Base-by-base conservation (phyloP, 2,329 filamentous ascomycete genomes). In the Zymoseptoria crescenta region DNA sequence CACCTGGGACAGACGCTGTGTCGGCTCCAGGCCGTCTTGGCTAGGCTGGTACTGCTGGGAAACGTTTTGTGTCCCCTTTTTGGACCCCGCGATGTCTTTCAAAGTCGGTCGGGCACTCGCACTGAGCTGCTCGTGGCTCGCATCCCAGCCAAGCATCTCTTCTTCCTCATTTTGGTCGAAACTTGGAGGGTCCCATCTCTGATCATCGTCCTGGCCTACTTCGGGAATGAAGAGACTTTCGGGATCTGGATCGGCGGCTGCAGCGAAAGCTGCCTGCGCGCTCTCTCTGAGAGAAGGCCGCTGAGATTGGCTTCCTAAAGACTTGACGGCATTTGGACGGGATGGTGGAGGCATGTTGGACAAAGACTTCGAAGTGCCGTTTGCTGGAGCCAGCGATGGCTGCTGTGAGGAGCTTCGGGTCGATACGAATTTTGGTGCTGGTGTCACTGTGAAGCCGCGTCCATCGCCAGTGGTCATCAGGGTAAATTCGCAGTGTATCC, bases 391-490 rank as follows among this genome's bases (percentile, higher is more conserved):
- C 19, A 55, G 50, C 19, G 68, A 67, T 30, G 68, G 59, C 61
- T 69, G 68, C 30, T 63, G 56, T n/a, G 67, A 69, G 6, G 64
- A 62, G 24, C 59, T 63, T 55, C 73, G 54, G 70, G 74, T 61
- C 69, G 73, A 60, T 68, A 73, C 55, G 70, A 75, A 58, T 74
- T 78, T 56, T 73, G 76, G 60, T 50, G 62, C 67, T 13, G 63
- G 68, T 51, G 67, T 65, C 16, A 63, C 69, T 4, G 77, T 74
- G 4, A 71, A 67, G 16, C 72, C 76, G 28, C 70, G 74, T 63
- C 76, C 75, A 56, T 91, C 87, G 13, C 88, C 89, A 8, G 88
- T 84, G 0, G 89, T 93, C 88, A 91, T 92, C 61, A 93, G 80
- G 50, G 91, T 87, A 66, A 91, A 92, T 64, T 92, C 87, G 72